Evolutionary conservation across 2,329 filamentous ascomycete species (phyloP), one percentile per base, ranked within the genome.

Genomic region (Fusarium drepaniforme): DNA sequence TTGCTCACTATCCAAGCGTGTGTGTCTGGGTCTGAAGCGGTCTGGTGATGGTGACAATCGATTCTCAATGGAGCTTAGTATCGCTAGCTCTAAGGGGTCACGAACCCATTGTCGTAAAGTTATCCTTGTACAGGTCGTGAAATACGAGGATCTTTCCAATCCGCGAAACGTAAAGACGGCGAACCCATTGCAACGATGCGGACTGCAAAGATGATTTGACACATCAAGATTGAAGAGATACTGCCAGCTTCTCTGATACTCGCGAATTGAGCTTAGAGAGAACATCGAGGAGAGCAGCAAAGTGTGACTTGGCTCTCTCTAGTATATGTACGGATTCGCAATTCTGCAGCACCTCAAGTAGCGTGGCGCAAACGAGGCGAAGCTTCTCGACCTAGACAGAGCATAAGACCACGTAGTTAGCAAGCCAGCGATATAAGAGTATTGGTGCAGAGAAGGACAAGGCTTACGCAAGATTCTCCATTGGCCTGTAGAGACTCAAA

Each of bases 241-340:
- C 60, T n/a, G 38, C 25, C 12, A 64, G 35, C 40, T 53, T 60
- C 16, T 68, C 61, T 33, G 66, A 64, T 30, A 68, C 66, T 33
- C 66, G 61, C 33, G 66, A 68, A 58, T 68, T 38, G 7, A 68
- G 30, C 40, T 60, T 68, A 3, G 66, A 68, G 16, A 68, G 42
- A 16, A 64, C 53, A 56, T 64, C 61, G 23, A 68, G 40, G 35
- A 65, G 28, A 4, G 23, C 28, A n/a, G 15, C n/a, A 21, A 68
- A 63, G 35, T 68, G 40, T 44, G 28, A 53, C 53, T 40, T 68
- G 3, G 66, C 51, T 25, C 61, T 42, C 21, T 40, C 40, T 5
- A 65, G 18, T n/a, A 51, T 42, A 60, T 16, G 38, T 60, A 53
- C 7, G 38, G 60, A 68, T 60, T 58, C 40, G 18, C 30, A 33